These are phyloP conservation scores for Komagataella mondaviorum DNA, from an alignment of 805 yeast species.

Conservation along the genomic window DNA sequence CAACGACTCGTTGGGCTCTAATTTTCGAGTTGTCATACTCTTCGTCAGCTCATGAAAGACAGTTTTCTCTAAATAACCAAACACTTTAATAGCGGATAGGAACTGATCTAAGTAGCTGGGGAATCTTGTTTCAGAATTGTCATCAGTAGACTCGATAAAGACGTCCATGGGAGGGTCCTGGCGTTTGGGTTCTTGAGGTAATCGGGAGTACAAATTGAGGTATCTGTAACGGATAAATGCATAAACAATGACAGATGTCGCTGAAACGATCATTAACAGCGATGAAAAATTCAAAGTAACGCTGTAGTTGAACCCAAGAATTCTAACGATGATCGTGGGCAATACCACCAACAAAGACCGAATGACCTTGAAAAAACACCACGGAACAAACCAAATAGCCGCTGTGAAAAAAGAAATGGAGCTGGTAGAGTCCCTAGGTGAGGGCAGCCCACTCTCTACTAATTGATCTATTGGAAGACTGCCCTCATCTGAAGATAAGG, in stretches of 20 bases:
- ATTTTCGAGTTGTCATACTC: slow-evolving; percentile 78
- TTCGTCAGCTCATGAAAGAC: slow-evolving; percentile 90
- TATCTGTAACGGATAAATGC: slow-evolving; percentile 48
- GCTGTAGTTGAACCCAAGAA: slow-evolving; percentile 31
- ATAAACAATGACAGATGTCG: slow-evolving; percentile 22
- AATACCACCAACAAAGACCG: slow-evolving; percentile 8
- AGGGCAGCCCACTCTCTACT: not conserved
- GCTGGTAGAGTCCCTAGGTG: not conserved
- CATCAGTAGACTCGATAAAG: slow-evolving; percentile 23
- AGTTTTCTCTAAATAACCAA: slow-evolving; percentile 82
- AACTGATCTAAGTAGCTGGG: slow-evolving; percentile 75
- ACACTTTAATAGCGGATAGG: slow-evolving; percentile 79
- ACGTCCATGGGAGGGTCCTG: slow-evolving; percentile 32
- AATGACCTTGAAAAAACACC: slow-evolving; percentile 6
- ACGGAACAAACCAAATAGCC: slow-evolving; percentile 8
- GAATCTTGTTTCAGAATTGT: slow-evolving; percentile 26
- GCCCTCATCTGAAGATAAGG: not conserved
- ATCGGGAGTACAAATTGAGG: slow-evolving; percentile 48
- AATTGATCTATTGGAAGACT: not conserved
- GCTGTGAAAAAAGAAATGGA: slow-evolving; percentile 5
- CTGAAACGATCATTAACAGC: slow-evolving; percentile 19
- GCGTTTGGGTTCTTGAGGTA: slow-evolving; percentile 29
- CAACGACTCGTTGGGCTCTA: slow-evolving; percentile 65
- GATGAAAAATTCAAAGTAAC: slow-evolving; percentile 39
- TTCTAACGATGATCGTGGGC: slow-evolving; percentile 9